Evolutionary conservation across 2,329 filamentous ascomycete genomes (phyloP).

Genomic region (Nemania serpens): DNA sequence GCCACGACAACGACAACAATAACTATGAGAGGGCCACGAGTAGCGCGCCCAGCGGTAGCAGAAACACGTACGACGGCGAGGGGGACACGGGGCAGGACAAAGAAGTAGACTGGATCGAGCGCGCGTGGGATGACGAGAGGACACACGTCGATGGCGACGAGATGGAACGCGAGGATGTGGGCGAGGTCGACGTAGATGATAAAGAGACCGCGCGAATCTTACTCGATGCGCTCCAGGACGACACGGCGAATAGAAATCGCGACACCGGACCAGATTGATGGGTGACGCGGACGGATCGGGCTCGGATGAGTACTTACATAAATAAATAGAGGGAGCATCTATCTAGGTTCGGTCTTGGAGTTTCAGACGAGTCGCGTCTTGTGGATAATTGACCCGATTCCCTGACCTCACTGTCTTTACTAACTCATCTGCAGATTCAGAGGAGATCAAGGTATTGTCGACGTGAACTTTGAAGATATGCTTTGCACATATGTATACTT

Average conservation of each 20-base stretch:
- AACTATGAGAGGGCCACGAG: not conserved
- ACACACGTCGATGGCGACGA: conserved; percentile 20
- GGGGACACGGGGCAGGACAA: conserved; percentile 11
- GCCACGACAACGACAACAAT: conserved; percentile 6
- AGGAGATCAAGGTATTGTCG: too few species aligned
- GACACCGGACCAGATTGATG: too few species aligned
- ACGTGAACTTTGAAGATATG: too few species aligned
- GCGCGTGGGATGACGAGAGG: conserved; percentile 41
- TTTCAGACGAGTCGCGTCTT: too few species aligned
- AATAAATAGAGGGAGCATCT: too few species aligned
- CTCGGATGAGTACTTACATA: too few species aligned
- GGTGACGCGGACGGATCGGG: too few species aligned
- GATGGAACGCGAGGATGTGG: not conserved
- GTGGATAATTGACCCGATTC: too few species aligned
- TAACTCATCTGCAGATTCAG: too few species aligned
- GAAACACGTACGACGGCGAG: conserved; percentile 11
- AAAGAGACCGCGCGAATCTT: conserved; percentile 46
- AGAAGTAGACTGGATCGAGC: conserved; percentile 45
- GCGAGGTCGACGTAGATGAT: conserved; percentile 36
- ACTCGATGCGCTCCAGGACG: conserved; percentile 45
- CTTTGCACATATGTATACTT: too few species aligned
- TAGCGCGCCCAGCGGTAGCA: not conserved
- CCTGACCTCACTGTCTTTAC: too few species aligned
- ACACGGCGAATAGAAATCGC: not conserved
- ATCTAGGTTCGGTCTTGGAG: too few species aligned